A percentile compares a stretch with the other conserved stretches of the same genome.
Evolutionary conservation across 305 asterid species (phyloP).

Genomic region (Nicotiana rustica): DNA sequence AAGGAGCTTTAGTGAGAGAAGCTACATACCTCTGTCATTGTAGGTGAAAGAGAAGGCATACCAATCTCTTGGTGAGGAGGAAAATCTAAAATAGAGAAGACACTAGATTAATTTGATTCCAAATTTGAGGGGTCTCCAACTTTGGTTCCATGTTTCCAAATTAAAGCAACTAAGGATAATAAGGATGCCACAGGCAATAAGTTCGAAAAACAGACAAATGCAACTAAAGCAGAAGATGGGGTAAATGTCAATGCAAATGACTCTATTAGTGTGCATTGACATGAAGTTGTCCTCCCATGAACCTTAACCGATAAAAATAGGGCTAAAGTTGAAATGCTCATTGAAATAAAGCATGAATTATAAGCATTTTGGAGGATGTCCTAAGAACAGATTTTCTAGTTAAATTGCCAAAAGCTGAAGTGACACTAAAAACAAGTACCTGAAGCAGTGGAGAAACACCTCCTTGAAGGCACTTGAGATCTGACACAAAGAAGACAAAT

Average conservation of each 20-base stretch:
- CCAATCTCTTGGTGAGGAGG: conserved; percentile 99
- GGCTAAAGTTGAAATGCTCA: conserved; percentile 23
- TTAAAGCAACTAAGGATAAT: background rate
- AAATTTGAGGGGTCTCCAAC: background rate
- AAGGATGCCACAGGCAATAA: too few relatives aligned
- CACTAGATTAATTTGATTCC: background rate
- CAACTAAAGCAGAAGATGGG: background rate
- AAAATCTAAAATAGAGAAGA: conserved; percentile 64
- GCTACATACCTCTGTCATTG: conserved; percentile 89
- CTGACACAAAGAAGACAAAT: conserved; percentile 9
- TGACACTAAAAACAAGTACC: conserved; percentile 31
- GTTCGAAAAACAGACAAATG: too few relatives aligned
- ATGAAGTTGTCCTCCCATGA: conserved; percentile 4
- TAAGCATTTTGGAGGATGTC: conserved; percentile 18
- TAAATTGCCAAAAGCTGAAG: too few relatives aligned
- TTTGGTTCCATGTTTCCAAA: conserved; percentile 28
- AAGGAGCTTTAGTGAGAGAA: conserved; percentile 32
- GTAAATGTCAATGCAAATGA: background rate
- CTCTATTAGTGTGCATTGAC: background rate
- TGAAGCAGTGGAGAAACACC: conserved; percentile 32
- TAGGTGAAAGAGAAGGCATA: conserved; percentile 99
- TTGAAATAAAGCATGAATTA: background rate
- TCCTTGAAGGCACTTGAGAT: conserved; percentile 30
- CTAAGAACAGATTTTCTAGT: background rate
- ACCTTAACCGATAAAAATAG: background rate